A percentile compares a stretch with the other conserved stretches of the same genome.
Conservation (phyloP, 2,329 filamentous ascomycete species). For the Chaetothyriales sp. region DNA sequence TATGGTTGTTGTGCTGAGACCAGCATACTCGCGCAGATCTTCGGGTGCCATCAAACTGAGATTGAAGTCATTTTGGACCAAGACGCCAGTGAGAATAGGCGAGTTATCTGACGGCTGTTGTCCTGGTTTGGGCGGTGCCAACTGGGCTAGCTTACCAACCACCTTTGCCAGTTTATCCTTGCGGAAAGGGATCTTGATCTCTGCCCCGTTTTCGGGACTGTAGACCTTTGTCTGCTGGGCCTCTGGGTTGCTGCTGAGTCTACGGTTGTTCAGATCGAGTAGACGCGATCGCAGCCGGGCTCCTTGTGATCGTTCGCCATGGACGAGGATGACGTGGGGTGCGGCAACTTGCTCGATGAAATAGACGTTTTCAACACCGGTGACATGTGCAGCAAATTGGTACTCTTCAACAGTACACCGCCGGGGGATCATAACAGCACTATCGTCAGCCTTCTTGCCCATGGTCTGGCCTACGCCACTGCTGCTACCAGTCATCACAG, state of each 20-base stretch:
- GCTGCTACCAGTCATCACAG: constrained; percentile 65
- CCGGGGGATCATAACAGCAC: constrained; percentile 80
- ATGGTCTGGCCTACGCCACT: constrained; percentile 40
- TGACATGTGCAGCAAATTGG: constrained; percentile 92
- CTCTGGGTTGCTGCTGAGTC: constrained; percentile 38
- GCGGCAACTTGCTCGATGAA: constrained; percentile 92
- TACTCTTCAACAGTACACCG: constrained; percentile 88
- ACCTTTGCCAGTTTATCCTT: constrained; percentile 93
- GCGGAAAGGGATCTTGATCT: constrained; percentile 86
- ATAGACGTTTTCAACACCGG: constrained; percentile 85
- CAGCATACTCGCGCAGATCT: constrained; percentile 87
- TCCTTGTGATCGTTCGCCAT: constrained; percentile 97
- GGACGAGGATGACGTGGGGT: constrained; percentile 89
- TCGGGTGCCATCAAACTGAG: constrained; percentile 93
- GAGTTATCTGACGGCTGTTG: constrained; percentile 31
- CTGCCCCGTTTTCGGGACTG: constrained; percentile 87
- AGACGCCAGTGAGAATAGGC: constrained; percentile 66
- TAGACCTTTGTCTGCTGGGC: constrained; percentile 75
- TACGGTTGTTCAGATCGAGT: constrained; percentile 63
- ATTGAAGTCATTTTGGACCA: constrained; percentile 97
- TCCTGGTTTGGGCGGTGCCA: constrained; percentile 47
- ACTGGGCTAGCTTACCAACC: constrained; percentile 77
- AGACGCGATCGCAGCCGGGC: constrained; percentile 91
- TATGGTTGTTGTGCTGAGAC: constrained; percentile 89
- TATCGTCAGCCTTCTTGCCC: constrained; percentile 49